A percentile compares a stretch with the other conserved stretches of the same genome.
Evolutionary conservation across 495 filamentous ascomycete species (phyloP).

Genomic region (Terfezia claveryi): DNA sequence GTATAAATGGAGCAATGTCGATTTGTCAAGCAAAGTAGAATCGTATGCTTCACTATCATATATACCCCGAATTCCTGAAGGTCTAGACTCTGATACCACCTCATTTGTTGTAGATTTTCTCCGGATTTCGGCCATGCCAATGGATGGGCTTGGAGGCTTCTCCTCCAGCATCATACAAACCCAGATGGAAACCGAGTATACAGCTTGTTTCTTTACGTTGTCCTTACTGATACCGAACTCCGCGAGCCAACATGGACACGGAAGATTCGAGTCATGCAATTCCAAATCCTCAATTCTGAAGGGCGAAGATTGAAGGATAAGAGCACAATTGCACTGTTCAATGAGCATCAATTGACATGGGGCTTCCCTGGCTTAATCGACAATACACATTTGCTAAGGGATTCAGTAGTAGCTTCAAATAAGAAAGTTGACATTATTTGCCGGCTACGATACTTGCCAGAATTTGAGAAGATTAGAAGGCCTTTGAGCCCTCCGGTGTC

Average conservation of each 20-base stretch:
- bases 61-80: not conserved
- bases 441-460: constrained; percentile 17
- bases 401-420: constrained; percentile 17
- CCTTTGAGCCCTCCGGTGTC: constrained; percentile 10
- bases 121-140: constrained; percentile 20
- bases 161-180: constrained; percentile 20
- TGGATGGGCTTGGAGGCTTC: constrained; percentile 20
- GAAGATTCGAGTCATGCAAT: constrained; percentile 19
- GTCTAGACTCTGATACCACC: not conserved
- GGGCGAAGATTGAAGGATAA: constrained; percentile 19
- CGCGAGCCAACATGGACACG: constrained; percentile 20
- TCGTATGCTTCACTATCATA: constrained; percentile 12
- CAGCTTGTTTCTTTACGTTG: constrained; percentile 19
- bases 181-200: constrained; percentile 19
- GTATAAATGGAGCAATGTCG: constrained; percentile 20
- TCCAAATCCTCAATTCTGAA: constrained; percentile 20
- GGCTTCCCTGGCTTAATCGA: constrained; percentile 19
- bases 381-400: constrained; percentile 19
- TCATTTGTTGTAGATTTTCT: constrained; percentile 12
- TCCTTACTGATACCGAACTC: constrained; percentile 20
- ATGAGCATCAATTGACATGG: constrained; percentile 19
- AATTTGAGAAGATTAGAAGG: constrained; percentile 18
- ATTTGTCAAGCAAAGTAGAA: constrained; percentile 19
- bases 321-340: constrained; percentile 18
- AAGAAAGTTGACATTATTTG: constrained; percentile 19